Percentiles rank a stretch among this genome's conserved stretches.
These are phyloP conservation scores for Piper betle DNA, from an alignment of 164 flowering plant species.

Conservation along the genomic window DNA sequence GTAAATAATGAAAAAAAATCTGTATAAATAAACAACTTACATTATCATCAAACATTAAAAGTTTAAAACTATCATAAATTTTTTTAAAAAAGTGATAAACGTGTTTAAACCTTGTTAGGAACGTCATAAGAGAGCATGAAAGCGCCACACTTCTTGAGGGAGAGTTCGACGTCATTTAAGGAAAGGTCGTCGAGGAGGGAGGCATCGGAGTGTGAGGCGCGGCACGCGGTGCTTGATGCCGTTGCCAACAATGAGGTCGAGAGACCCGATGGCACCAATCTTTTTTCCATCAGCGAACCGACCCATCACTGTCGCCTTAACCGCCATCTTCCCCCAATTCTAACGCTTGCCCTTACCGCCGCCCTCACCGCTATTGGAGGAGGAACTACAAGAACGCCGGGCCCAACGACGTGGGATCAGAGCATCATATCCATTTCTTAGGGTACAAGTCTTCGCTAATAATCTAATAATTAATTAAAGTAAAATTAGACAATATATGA, in stretches of 20 bases:
- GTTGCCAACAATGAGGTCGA: conserved; percentile 61
- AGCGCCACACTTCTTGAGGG: conserved; percentile 78
- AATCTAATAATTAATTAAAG: too few relatives aligned
- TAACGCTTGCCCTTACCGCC: not conserved
- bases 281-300: conserved; percentile 10
- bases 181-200: conserved; percentile 66
- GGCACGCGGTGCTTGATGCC: conserved; percentile 54
- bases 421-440: too few relatives aligned
- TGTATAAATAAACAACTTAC: too few relatives aligned
- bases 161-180: conserved; percentile 52
- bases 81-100: too few relatives aligned
- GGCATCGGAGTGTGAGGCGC: conserved; percentile 81
- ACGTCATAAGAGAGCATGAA: conserved; percentile 76
- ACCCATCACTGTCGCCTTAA: not conserved
- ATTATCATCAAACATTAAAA: too few relatives aligned
- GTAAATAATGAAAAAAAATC: too few relatives aligned
- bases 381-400: too few relatives aligned
- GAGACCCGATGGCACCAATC: conserved; percentile 36
- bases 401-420: too few relatives aligned
- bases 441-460: too few relatives aligned
- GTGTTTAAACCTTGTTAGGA: conserved; percentile 19
- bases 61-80: too few relatives aligned
- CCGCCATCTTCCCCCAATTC: not conserved
- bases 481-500: too few relatives aligned
- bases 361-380: not conserved